Percentiles rank a stretch among this genome's conserved stretches.
These are phyloP conservation scores for Trichoderma simmonsii DNA, from an alignment of 2,329 filamentous ascomycete species.

Conservation along the genomic window DNA sequence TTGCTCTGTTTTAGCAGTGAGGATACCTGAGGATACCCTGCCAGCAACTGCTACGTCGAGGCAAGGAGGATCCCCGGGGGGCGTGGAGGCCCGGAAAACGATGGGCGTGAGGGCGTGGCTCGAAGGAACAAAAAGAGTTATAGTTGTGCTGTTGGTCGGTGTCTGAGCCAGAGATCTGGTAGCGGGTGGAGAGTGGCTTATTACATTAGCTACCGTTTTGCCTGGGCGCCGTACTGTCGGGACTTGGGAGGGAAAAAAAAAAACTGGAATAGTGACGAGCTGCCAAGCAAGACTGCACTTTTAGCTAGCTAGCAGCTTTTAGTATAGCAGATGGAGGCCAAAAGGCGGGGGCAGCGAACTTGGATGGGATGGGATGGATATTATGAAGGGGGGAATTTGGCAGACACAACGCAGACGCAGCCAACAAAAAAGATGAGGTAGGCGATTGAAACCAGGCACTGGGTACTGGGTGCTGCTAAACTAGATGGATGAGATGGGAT, in stretches of 20 bases:
- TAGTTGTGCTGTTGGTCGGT: constrained; percentile 9
- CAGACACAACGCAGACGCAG: not conserved
- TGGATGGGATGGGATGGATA: not conserved
- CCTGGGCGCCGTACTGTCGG: constrained; percentile 17
- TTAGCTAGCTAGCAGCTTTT: not conserved
- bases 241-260: not conserved
- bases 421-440: not conserved
- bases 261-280: not conserved
- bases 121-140: not conserved
- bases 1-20: constrained; percentile 12
- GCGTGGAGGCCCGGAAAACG: not conserved
- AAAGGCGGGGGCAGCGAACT: not conserved
- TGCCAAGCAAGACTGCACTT: not conserved
- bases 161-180: constrained; percentile 13
- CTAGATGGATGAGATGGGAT: too few relatives aligned
- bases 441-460: not conserved
- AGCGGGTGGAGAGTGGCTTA: constrained; percentile 15
- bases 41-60: not conserved
- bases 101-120: not conserved
- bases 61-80: not conserved
- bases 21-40: not conserved
- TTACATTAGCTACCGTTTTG: constrained; percentile 8
- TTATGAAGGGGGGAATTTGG: not conserved
- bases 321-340: not conserved
- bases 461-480: not conserved